Conservation (phyloP, 2,329 filamentous ascomycete species). For the Beauveria brongniartii region DNA sequence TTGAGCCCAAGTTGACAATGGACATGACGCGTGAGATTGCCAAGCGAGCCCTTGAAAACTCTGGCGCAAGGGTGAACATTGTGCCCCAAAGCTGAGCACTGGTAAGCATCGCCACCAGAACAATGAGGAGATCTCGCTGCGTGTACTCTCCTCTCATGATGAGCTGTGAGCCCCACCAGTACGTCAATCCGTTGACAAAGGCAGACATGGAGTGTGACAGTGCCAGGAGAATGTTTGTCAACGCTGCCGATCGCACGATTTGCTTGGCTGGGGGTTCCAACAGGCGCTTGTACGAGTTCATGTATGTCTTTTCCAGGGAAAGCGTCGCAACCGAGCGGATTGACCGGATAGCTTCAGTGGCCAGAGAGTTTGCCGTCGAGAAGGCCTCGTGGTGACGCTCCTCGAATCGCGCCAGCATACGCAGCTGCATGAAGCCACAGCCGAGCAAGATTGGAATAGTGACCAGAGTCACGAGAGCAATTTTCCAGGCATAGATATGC, state of each 20-base stretch:
- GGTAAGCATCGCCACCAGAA: background rate
- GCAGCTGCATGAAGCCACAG: constrained; percentile 46
- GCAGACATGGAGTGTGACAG: background rate
- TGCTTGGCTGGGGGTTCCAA: constrained; percentile 15
- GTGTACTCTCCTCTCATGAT: constrained; percentile 3
- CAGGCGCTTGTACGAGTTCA: constrained; percentile 27
- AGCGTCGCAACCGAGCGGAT: constrained; percentile 35
- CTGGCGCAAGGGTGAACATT: constrained; percentile 3
- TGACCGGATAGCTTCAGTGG: constrained; percentile 39
- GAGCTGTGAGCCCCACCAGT: constrained; percentile 3
- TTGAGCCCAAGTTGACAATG: background rate
- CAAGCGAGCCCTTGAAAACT: background rate
- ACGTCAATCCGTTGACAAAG: background rate
- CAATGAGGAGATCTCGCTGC: background rate
- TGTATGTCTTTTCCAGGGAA: constrained; percentile 21
- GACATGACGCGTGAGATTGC: background rate
- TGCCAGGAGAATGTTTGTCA: background rate
- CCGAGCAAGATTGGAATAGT: constrained; percentile 45
- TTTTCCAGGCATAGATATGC: constrained; percentile 50
- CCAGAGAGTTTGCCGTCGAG: constrained; percentile 37
- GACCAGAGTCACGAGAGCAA: constrained; percentile 47
- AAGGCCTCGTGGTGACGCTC: constrained; percentile 40
- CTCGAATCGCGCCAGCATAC: constrained; percentile 38
- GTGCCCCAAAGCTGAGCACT: constrained; percentile 5
- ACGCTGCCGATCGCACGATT: constrained; percentile 10